Percentiles rank a stretch among this genome's conserved stretches.
These are phyloP conservation scores for Margaritispora aquatica DNA, from an alignment of 495 filamentous ascomycete genomes.

Conservation along the genomic window DNA sequence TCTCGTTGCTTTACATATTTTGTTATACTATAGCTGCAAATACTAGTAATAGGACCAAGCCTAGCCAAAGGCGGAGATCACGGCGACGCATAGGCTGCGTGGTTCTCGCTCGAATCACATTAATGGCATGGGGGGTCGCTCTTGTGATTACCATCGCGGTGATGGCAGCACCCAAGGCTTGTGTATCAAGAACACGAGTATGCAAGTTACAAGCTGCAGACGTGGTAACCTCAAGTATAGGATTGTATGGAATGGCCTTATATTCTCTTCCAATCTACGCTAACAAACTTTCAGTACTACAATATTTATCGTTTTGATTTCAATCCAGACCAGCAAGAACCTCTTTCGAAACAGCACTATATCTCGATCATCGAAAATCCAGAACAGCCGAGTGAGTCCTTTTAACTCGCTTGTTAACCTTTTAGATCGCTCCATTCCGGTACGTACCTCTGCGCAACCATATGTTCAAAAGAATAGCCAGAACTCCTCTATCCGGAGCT, in stretches of 20 bases:
- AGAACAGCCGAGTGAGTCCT: conserved; percentile 13
- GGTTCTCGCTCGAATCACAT: conserved; percentile 8
- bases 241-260: conserved; percentile 5
- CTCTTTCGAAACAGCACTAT: conserved; percentile 18
- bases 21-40: conserved; percentile 7
- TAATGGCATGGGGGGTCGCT: conserved; percentile 12
- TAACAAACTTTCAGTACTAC: conserved; percentile 5
- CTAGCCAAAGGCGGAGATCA: conserved; percentile 6
- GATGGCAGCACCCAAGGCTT: conserved; percentile 4
- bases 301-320: conserved; percentile 11
- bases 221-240: conserved; percentile 9
- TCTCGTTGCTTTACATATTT: conserved; percentile 13
- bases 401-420: conserved; percentile 8
- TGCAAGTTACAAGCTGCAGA: conserved; percentile 12
- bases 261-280: not conserved
- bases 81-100: conserved; percentile 13
- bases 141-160: conserved; percentile 9
- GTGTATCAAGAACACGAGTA: not conserved
- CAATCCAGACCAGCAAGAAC: conserved; percentile 14
- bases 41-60: conserved; percentile 9
- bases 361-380: not conserved
- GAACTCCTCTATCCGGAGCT: no score
- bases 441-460: conserved; percentile 3
- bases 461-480: not conserved
- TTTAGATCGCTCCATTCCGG: conserved; percentile 7